Base-by-base conservation (phyloP, 176 grass and related monocot genomes). In the Zoysia pacifica region DNA sequence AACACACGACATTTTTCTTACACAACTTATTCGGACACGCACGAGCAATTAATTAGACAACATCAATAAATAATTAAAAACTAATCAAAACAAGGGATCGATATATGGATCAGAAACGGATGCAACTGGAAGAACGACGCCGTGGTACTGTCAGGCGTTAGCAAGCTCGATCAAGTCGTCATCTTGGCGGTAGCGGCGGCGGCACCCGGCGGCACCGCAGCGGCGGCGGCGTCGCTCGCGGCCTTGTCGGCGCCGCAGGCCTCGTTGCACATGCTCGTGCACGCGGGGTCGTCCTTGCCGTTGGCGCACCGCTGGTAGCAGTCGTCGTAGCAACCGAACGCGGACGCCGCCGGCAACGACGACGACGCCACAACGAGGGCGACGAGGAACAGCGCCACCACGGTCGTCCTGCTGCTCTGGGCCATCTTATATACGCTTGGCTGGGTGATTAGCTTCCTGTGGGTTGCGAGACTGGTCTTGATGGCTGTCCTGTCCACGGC, bases 271-370 rank as follows among this genome's bases (percentile, higher is more conserved):
- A 95, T 92, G 40, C 7, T 67, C 55, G 62, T 79, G 79, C 93
- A 95, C 11, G 58, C 75, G 7, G 50, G 7, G 76, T 88, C 87
- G 2, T 55, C 11, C 65, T 90, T 82, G 52, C 93, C 81, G 69
- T 92, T 95, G 76, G 87, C 75, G 84, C 93, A 91, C 44, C 84
- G 74, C 54, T 69, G 18, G 75, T 87, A 90, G 84, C 89, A 92
- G 51, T 89, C 87, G 28, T 89, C 78, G 71, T 69, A 92, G 84
- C 89, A 90, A 35, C 84, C 81, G 40, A 70, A 82, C 14, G 84
- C 84, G 45, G 3, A 75, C 3, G 74, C 77, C 7, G 81, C 46
- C 1, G 85, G 73, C 53, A 91, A 16, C 6, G 58, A 86, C 63
- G 65, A 55, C 4, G 73, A 58, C 70, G 36, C 77, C 48, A 81